Conservation (phyloP, 768 basidiomycete genomes). For the Tephrocybe sp. region DNA sequence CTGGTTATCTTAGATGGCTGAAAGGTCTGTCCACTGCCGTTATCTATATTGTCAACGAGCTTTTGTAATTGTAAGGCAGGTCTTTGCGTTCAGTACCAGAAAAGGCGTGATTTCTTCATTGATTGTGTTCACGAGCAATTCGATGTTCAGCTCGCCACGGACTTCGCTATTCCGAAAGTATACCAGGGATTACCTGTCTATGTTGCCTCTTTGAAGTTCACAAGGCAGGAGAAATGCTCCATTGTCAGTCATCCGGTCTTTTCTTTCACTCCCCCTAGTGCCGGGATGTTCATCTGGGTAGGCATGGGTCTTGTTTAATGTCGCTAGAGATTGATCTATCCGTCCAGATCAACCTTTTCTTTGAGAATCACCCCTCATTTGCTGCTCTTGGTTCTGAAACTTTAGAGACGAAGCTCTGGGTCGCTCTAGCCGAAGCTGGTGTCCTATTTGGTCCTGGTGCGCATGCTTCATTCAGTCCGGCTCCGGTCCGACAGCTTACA, state of each 20-base stretch:
- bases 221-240: not conserved
- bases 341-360: constrained; percentile 58
- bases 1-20: constrained; percentile 79
- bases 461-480: constrained; percentile 15
- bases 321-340: not conserved
- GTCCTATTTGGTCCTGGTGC: constrained; percentile 69
- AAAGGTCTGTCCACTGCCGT: constrained; percentile 56
- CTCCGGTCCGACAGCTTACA: not conserved
- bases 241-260: constrained; percentile 43
- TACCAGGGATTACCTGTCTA: constrained; percentile 43
- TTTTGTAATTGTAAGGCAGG: constrained; percentile 29
- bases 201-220: constrained; percentile 41
- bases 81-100: constrained; percentile 53
- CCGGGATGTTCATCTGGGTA: constrained; percentile 87
- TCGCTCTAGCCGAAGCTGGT: constrained; percentile 55
- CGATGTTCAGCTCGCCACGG: constrained; percentile 43
- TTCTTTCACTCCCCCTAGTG: constrained; percentile 71
- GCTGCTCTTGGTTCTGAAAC: constrained; percentile 35
- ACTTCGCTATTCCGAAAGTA: constrained; percentile 19
- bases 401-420: constrained; percentile 62
- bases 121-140: constrained; percentile 67
- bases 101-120: constrained; percentile 61
- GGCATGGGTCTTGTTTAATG: constrained; percentile 9
- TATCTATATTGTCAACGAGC: not conserved
- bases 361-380: constrained; percentile 54